These are phyloP conservation scores for Solanum hybrid DNA, from an alignment of 305 asterid species.

Conservation along the genomic window DNA sequence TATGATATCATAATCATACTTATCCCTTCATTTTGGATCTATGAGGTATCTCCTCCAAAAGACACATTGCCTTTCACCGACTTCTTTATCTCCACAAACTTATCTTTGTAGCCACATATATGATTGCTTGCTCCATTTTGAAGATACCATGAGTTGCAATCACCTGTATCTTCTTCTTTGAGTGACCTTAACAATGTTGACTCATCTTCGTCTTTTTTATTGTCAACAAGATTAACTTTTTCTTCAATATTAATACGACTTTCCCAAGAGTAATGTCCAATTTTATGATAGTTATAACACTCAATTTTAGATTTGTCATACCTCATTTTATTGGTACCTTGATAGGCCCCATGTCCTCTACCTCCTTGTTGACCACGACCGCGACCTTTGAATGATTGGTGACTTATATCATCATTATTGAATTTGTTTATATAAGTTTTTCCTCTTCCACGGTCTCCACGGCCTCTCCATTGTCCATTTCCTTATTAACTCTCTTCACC, in stretches of 20 bases:
- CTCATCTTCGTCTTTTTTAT: no score
- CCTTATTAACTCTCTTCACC: background rate
- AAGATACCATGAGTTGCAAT: background rate
- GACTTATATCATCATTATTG: background rate
- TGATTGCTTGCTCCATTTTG: background rate
- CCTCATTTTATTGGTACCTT: background rate
- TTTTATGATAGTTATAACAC: background rate
- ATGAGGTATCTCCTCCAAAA: background rate
- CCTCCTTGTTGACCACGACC: background rate
- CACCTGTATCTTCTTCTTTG: background rate
- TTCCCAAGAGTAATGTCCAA: background rate
- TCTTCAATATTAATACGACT: background rate
- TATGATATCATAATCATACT: background rate
- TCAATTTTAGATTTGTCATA: background rate
- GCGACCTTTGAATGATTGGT: background rate
- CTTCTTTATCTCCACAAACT: background rate
- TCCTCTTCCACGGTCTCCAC: background rate
- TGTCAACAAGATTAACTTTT: background rate
- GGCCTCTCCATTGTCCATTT: background rate
- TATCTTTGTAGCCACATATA: background rate
- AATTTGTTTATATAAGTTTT: no score
- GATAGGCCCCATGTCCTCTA: background rate
- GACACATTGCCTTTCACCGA: background rate
- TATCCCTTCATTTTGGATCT: background rate
- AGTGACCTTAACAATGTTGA: background rate